Conservation (phyloP, 2,329 filamentous ascomycete species). For the Graphium sp. region DNA sequence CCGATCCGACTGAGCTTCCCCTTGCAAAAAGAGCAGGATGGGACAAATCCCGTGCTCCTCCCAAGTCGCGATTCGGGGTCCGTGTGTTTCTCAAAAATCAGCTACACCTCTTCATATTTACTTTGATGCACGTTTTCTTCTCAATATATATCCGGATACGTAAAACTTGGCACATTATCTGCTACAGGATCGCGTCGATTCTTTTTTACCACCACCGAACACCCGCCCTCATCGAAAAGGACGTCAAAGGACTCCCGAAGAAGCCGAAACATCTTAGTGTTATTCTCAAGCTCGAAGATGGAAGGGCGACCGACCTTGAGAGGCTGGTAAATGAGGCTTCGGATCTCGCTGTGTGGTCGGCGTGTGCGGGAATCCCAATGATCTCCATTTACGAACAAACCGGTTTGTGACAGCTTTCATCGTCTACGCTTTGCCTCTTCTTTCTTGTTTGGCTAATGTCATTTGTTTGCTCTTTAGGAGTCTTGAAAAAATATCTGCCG, state of each 20-base stretch:
- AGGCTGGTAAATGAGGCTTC: conserved; percentile 77
- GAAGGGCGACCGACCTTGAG: conserved; percentile 57
- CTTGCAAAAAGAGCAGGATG: conserved; percentile 15
- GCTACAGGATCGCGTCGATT: conserved; percentile 63
- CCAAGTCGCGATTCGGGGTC: conserved; percentile 32
- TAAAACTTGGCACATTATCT: conserved; percentile 61
- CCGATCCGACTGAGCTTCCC: conserved; percentile 16
- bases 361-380: conserved; percentile 71
- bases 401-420: conserved; percentile 34
- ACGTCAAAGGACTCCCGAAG: conserved; percentile 58
- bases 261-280: conserved; percentile 79
- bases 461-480: conserved; percentile 31
- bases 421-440: background rate
- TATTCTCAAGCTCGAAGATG: conserved; percentile 56
- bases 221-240: conserved; percentile 77
- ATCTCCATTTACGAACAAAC: conserved; percentile 86
- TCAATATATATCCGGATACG: conserved; percentile 75
- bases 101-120: conserved; percentile 50
- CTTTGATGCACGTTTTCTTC: conserved; percentile 63
- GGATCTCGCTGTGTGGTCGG: conserved; percentile 86
- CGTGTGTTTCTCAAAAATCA: conserved; percentile 44
- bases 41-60: conserved; percentile 11
- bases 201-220: conserved; percentile 93
- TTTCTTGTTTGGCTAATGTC: background rate
- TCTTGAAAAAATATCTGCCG: conserved; percentile 80